Conservation (phyloP, 1,284 basidiomycete species). For the Ceratobasidium sp. region DNA sequence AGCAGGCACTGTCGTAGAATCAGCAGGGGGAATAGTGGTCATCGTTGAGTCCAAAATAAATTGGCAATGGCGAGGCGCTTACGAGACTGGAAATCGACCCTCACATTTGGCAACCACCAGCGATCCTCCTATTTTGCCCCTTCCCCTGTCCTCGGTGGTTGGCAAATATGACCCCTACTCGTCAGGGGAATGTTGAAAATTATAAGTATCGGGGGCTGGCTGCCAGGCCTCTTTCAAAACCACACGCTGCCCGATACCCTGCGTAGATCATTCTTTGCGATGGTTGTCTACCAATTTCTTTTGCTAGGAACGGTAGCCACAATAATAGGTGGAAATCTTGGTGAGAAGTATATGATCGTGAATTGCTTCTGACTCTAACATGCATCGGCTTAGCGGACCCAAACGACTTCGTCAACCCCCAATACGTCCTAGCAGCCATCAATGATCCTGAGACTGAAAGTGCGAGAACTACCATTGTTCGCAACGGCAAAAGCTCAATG, state of each 20-base stretch:
- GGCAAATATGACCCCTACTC: too few relatives aligned
- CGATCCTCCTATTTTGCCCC: too few relatives aligned
- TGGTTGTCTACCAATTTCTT: neutral
- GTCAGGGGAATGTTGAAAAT: too few relatives aligned
- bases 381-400: conserved; percentile 4
- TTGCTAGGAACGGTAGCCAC: neutral
- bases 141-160: too few relatives aligned
- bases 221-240: too few relatives aligned
- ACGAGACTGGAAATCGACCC: too few relatives aligned
- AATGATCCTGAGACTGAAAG: conserved; percentile 43
- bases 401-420: conserved; percentile 32
- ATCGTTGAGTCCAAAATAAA: neutral
- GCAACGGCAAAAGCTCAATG: conserved; percentile 46
- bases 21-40: neutral
- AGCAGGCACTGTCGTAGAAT: neutral
- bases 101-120: too few relatives aligned
- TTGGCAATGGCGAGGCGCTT: too few relatives aligned
- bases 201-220: too few relatives aligned
- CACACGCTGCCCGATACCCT: too few relatives aligned
- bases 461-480: conserved; percentile 49
- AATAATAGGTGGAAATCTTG: neutral
- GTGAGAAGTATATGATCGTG: neutral
- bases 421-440: conserved; percentile 15
- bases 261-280: neutral
- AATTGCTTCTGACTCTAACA: neutral